Evolutionary conservation across 2,329 filamentous ascomycete species (phyloP).

Genomic region (Neoarthrinium moseri): DNA sequence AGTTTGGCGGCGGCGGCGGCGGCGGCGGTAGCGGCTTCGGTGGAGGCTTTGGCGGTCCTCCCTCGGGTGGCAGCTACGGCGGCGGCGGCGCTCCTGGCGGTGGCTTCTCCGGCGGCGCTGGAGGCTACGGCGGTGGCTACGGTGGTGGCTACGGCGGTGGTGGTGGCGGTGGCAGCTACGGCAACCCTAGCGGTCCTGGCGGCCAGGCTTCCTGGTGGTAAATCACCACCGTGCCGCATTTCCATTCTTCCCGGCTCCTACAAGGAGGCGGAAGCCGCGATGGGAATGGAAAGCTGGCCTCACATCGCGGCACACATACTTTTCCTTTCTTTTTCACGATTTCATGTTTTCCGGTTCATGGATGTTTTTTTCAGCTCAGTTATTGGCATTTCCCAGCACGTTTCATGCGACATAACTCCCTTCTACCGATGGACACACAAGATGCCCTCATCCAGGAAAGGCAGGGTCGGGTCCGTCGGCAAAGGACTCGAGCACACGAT

Average conservation of each 20-base stretch:
- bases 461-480: constrained; percentile 31
- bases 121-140: constrained; percentile 36
- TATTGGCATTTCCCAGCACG: constrained; percentile 20
- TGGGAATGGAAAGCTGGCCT: constrained; percentile 16
- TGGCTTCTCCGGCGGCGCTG: constrained; percentile 40
- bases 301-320: constrained; percentile 22
- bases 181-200: constrained; percentile 64
- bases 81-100: constrained; percentile 37
- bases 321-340: constrained; percentile 18
- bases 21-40: constrained; percentile 38
- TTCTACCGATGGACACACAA: constrained; percentile 30
- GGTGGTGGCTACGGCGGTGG: constrained; percentile 38
- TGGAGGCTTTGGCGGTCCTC: constrained; percentile 39
- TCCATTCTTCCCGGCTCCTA: constrained; percentile 14
- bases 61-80: constrained; percentile 33
- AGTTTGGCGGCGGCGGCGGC: constrained; percentile 60
- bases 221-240: constrained; percentile 25
- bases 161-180: constrained; percentile 59
- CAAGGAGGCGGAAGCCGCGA: constrained; percentile 11
- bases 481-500: constrained; percentile 33
- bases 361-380: constrained; percentile 20
- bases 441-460: constrained; percentile 28
- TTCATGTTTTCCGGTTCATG: constrained; percentile 18
- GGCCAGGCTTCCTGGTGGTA: constrained; percentile 71
- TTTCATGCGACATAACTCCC: constrained; percentile 23